Evolutionary conservation across 1,284 basidiomycete species (phyloP).

Genomic region (Puccinia novopanici): DNA sequence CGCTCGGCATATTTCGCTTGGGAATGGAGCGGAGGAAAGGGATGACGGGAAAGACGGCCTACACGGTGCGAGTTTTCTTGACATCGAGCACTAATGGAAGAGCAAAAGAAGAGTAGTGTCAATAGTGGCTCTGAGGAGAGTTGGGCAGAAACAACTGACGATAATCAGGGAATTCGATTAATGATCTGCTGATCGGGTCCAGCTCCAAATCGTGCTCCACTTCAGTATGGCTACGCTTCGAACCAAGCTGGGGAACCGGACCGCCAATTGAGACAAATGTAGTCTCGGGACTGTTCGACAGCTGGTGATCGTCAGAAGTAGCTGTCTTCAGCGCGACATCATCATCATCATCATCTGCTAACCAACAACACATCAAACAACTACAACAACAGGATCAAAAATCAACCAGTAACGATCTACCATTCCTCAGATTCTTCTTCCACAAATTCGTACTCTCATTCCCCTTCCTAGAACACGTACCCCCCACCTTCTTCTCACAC

Average conservation of each 20-base stretch:
- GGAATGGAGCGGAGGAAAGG: not conserved
- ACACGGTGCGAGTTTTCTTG: not conserved
- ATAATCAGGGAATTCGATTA: not conserved
- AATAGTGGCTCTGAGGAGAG: not conserved
- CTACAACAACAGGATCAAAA: slow-evolving; percentile 13
- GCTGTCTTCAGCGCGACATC: not conserved
- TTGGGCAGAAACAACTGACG: not conserved
- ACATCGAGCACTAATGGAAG: not conserved
- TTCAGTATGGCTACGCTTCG: not conserved
- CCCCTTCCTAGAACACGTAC: slow-evolving; percentile 83
- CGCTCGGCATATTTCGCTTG: not conserved
- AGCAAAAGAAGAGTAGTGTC: not conserved
- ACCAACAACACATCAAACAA: not conserved
- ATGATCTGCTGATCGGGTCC: not conserved
- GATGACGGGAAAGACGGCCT: not conserved
- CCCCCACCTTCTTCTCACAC: slow-evolving; percentile 81
- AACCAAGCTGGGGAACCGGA: not conserved
- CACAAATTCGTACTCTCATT: slow-evolving; percentile 87
- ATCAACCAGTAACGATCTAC: slow-evolving; percentile 66
- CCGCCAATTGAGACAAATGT: not conserved
- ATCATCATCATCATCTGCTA: no score
- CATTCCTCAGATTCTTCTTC: slow-evolving; percentile 83
- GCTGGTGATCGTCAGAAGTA: not conserved
- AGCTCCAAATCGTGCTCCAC: not conserved
- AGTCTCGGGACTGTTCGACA: not conserved